These are phyloP conservation scores for Trichoderma asperellum DNA, from an alignment of 2,329 filamentous ascomycete species.

Conservation along the genomic window DNA sequence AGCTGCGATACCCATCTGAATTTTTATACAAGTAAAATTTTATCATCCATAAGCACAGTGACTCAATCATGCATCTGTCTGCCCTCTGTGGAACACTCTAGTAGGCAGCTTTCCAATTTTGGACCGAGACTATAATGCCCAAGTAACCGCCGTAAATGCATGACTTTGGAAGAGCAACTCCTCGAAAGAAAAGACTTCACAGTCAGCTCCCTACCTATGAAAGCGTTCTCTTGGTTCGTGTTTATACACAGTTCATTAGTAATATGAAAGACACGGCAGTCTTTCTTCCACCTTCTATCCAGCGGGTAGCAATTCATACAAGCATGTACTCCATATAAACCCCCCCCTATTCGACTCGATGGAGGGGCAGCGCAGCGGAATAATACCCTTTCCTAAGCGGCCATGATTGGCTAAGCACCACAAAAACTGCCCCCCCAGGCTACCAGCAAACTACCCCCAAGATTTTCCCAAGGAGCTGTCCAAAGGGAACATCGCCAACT, in stretches of 20 bases:
- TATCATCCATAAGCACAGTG: no score
- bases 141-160: no score
- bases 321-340: neutral
- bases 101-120: neutral
- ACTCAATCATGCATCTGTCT: no score
- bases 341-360: neutral
- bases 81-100: no score
- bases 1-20: neutral
- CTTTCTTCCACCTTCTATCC: neutral
- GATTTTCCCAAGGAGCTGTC: slow-evolving; percentile 32
- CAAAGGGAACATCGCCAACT: slow-evolving; percentile 16
- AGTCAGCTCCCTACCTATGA: neutral
- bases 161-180: neutral
- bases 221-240: neutral
- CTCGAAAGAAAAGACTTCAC: neutral
- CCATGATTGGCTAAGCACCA: slow-evolving; percentile 28
- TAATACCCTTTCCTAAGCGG: slow-evolving; percentile 24
- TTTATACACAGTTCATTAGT: neutral
- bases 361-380: slow-evolving; percentile 28
- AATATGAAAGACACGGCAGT: neutral
- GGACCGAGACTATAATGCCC: neutral
- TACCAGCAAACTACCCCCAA: slow-evolving; percentile 29
- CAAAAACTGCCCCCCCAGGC: slow-evolving; percentile 23
- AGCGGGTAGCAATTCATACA: neutral
- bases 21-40: neutral